phyloP scores from a whole-genome alignment of 305 asterid genomes.

The Solanum aculeatissimum region DNA sequence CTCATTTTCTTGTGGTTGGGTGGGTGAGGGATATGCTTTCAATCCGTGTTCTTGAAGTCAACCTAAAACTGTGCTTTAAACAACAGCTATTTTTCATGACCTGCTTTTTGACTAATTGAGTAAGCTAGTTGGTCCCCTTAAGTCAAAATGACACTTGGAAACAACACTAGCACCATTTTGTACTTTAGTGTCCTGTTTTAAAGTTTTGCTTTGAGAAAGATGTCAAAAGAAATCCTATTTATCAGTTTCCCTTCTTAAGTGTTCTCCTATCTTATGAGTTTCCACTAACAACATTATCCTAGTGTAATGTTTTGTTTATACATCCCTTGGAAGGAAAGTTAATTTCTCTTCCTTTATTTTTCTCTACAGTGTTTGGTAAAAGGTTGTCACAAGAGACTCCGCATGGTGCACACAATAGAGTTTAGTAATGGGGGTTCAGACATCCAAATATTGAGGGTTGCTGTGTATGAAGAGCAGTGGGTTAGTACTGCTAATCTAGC shows the following conservation, averaged over 20 bases:
- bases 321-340: not conserved
- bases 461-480: conserved; percentile 97
- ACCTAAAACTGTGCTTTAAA: not conserved
- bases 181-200: not conserved
- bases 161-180: not conserved
- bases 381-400: conserved; percentile 95
- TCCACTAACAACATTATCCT: not conserved
- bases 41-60: not conserved
- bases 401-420: conserved; percentile 90
- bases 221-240: not conserved
- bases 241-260: not conserved
- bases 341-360: not conserved
- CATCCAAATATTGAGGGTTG: conserved; percentile 88
- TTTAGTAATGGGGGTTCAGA: conserved; percentile 88
- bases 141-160: not conserved
- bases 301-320: not conserved
- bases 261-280: not conserved
- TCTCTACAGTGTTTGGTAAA: conserved; percentile 74
- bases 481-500: conserved; percentile 73
- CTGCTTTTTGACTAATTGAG: not conserved
- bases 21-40: not conserved
- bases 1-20: not conserved
- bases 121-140: not conserved
- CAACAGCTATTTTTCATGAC: not conserved
- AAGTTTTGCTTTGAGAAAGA: not conserved